Evolutionary conservation across 441 rosid species (phyloP).

Genomic region (Populus hybrid): DNA sequence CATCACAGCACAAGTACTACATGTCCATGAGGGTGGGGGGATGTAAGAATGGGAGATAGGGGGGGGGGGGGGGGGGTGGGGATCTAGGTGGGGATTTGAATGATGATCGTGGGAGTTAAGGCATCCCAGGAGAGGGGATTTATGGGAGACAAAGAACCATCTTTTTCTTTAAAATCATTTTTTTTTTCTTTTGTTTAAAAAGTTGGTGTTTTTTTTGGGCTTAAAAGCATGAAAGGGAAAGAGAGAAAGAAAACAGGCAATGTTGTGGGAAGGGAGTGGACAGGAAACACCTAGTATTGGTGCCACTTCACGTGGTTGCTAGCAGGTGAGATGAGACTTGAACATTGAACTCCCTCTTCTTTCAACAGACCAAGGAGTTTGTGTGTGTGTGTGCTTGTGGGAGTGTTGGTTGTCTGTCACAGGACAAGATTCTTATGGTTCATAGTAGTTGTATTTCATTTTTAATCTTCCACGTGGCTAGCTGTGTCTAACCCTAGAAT

Average conservation of each 20-base stretch:
- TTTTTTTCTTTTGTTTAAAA: conserved; percentile 15
- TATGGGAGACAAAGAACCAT: conserved; percentile 26
- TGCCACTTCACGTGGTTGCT: conserved; percentile 38
- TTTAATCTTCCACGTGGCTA: conserved; percentile 21
- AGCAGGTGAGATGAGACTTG: conserved; percentile 20
- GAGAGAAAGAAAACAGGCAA: conserved; percentile 15
- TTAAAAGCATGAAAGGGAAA: conserved; percentile 27
- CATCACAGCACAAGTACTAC: conserved; percentile 43
- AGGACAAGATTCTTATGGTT: background rate
- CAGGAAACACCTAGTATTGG: conserved; percentile 26
- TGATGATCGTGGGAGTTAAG: conserved; percentile 18
- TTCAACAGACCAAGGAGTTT: conserved; percentile 13
- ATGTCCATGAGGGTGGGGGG: conserved; percentile 28
- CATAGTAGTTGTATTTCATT: background rate
- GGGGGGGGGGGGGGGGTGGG: background rate
- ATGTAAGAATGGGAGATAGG: conserved; percentile 22
- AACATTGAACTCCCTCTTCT: background rate
- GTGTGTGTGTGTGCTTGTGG: background rate
- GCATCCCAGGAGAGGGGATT: conserved; percentile 30
- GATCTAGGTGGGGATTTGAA: conserved; percentile 8
- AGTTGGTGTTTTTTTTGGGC: background rate
- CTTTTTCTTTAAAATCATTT: conserved; percentile 19
- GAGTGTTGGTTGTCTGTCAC: conserved; percentile 10
- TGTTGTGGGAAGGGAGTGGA: conserved; percentile 34
- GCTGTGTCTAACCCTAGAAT: conserved; percentile 25